These are phyloP conservation scores for Citropsis articulata DNA, from an alignment of 345 rosid species.

Conservation along the genomic window DNA sequence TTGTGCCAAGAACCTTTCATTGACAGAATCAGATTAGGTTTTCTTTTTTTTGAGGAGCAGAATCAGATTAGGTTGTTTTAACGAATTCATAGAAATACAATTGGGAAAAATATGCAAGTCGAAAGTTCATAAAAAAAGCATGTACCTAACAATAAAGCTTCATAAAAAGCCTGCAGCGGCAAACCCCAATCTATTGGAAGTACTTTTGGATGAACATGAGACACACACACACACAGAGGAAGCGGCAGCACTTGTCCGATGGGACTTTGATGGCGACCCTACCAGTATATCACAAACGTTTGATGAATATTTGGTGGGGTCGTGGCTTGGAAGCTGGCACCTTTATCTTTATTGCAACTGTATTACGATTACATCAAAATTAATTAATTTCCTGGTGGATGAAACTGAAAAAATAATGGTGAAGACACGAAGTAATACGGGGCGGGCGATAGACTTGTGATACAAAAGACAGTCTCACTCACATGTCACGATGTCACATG, in stretches of 20 bases:
- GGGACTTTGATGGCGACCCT: background rate
- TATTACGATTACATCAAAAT: background rate
- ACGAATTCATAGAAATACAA: background rate
- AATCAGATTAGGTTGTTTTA: no score
- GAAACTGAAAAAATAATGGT: background rate
- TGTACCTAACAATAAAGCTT: background rate
- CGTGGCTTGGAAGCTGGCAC: background rate
- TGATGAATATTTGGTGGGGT: background rate
- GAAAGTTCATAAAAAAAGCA: background rate
- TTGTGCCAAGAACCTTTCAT: background rate
- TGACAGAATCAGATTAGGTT: no score
- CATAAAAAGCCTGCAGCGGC: background rate
- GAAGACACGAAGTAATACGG: background rate
- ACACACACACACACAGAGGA: background rate
- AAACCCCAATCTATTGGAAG: background rate
- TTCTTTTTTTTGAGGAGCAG: no score
- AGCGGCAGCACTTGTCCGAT: background rate
- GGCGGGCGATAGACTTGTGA: background rate
- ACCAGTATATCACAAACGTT: background rate
- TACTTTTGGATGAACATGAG: background rate
- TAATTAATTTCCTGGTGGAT: background rate
- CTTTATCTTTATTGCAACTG: background rate
- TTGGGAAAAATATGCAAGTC: background rate
- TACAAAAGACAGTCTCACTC: background rate
- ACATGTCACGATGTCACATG: slow-evolving; percentile 12